phyloP scores from a whole-genome alignment of 352 stramenopile genomes.

The Globisporangium middletonii region DNA sequence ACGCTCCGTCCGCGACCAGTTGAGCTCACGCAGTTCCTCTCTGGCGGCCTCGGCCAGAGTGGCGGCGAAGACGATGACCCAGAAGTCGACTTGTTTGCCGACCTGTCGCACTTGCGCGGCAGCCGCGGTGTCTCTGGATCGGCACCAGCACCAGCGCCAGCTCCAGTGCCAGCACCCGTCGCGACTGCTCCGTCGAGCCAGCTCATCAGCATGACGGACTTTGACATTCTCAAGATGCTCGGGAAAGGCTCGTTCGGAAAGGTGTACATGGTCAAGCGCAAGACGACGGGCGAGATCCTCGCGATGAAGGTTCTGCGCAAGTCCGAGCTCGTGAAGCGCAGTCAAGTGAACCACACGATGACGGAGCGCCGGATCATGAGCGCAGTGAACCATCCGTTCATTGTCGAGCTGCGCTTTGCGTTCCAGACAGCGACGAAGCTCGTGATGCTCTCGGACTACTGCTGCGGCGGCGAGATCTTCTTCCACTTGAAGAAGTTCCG shows the following conservation, averaged over 20 bases:
- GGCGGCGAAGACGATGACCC: slow-evolving; percentile 66
- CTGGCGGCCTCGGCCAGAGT: slow-evolving; percentile 24
- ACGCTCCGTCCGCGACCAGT: slow-evolving; percentile 54
- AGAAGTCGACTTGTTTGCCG: slow-evolving; percentile 41
- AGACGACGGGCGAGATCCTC: slow-evolving; percentile 53
- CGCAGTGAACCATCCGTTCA: slow-evolving; percentile 94
- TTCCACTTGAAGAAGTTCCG: slow-evolving; percentile 90
- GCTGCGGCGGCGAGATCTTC: slow-evolving; percentile 89
- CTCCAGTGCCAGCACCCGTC: slow-evolving; percentile 10
- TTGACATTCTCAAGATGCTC: slow-evolving; percentile 97
- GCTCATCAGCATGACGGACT: slow-evolving; percentile 78
- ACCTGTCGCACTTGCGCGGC: slow-evolving; percentile 18
- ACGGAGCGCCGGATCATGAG: slow-evolving; percentile 87
- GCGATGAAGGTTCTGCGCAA: slow-evolving; percentile 90
- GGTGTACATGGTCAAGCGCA: slow-evolving; percentile 95
- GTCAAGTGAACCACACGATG: slow-evolving; percentile 86
- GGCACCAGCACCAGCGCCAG: slow-evolving; percentile 8
- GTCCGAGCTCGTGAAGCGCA: slow-evolving; percentile 83
- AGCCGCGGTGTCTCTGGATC: background rate
- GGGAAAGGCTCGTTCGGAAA: slow-evolving; percentile 97
- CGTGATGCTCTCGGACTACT: slow-evolving; percentile 90
- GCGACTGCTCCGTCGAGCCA: slow-evolving; percentile 1
- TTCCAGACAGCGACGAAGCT: slow-evolving; percentile 91
- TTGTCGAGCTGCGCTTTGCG: slow-evolving; percentile 92
- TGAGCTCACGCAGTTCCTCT: slow-evolving; percentile 70